Base-by-base conservation (phyloP, 2,329 filamentous ascomycete species). In the Knoxdaviesia capensis region DNA sequence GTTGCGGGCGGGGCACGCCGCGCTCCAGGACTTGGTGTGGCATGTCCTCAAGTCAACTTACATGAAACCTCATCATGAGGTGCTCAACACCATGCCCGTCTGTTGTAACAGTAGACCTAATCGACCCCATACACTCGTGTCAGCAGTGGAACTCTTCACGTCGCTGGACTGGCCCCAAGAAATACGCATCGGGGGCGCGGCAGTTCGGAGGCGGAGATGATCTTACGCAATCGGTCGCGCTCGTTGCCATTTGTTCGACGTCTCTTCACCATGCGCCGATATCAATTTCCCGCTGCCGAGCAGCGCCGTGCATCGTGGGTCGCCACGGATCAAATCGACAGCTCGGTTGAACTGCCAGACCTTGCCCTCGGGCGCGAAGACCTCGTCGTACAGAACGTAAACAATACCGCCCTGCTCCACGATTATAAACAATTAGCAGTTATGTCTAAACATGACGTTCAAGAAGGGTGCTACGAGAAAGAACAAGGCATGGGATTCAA, bases 281-380 rank as follows among this genome's bases (percentile, higher is more conserved):
- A 96, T 88, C 54, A 86, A 71, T 46, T 76, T 77, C 35, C 69
- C 60, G 10, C 84, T 76, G 9, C 86, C 86, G 1, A 96, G 69
- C 6, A 93, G 56, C 44, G 79, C 74, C 31, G 77, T 64, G 54
- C 83, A 92, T 44, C 73, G 66, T 1, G 70, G 57, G 53, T 92
- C 80, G 41, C 70, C 68, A 55, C 79, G 83, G 55, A 96, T 77
- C 46, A 77, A 75, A 53, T 82, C 73, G 39, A 92, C 80, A 1
- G 84, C 83, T 48, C 81, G 78, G 61, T 92, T 93, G 68, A 93
- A 94, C 55, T 90, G 77, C 44, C 77, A 73, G 10, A 80, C 88
- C 59, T 85, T 87, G 64, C 83, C 90, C 54, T 87, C 80, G 20
- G 81, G 71, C 4, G 81, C 80, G 57, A 93, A 84, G 38, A 93